Evolutionary conservation across 257 asterid species (phyloP).

Genomic region (Primulina eburnea): DNA sequence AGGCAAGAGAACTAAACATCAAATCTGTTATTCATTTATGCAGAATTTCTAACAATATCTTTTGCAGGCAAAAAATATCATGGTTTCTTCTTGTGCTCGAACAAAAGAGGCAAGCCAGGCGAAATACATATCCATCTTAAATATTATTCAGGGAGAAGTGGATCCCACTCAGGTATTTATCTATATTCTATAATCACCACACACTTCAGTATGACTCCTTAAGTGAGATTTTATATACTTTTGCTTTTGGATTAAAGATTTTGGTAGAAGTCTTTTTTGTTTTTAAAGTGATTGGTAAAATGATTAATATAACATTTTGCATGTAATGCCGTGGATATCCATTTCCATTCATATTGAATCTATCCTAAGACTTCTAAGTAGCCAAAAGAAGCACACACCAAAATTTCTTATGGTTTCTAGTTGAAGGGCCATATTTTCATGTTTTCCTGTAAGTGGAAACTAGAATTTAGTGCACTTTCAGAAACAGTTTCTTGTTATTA

Average conservation of each 20-base stretch:
- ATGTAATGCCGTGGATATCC: not conserved
- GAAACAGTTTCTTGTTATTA: not conserved
- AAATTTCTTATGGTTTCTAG: not conserved
- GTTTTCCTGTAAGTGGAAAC: too few species aligned
- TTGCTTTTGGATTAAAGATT: not conserved
- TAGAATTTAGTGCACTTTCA: not conserved
- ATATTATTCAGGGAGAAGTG: constrained; percentile 98
- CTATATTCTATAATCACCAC: constrained; percentile 18
- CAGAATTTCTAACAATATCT: constrained; percentile 22
- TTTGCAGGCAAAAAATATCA: constrained; percentile 88
- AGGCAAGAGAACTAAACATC: constrained; percentile 48
- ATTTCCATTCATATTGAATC: not conserved
- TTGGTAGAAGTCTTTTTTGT: not conserved
- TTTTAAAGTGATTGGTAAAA: not conserved
- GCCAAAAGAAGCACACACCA: not conserved
- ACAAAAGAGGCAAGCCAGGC: constrained; percentile 98
- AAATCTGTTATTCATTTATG: constrained; percentile 21
- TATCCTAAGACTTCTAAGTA: not conserved
- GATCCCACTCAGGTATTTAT: constrained; percentile 96
- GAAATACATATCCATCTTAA: constrained; percentile 88
- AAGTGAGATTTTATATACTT: not conserved
- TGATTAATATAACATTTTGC: not conserved
- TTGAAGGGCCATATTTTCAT: not conserved
- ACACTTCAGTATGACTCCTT: not conserved
- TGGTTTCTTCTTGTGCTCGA: constrained; percentile 93